Base-by-base conservation (phyloP, 306 rosid species). In the Acacia acuminata region DNA sequence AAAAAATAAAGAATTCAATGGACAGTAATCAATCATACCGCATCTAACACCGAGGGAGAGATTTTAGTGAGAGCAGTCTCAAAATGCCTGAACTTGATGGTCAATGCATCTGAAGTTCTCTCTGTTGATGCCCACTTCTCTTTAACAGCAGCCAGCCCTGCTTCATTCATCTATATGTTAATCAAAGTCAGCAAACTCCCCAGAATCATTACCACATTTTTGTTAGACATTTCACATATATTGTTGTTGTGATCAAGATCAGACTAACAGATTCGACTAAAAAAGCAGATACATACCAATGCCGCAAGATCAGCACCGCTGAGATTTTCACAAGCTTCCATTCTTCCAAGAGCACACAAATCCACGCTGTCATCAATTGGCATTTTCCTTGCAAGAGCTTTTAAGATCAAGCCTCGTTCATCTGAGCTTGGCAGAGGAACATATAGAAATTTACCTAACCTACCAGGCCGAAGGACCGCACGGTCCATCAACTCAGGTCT, bases 251-350 rank as follows among this genome's bases (percentile, higher is more conserved):
- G 5, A 22, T 20, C 8, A 58, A 58, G 4, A 58, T n/a, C 30
- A 22, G 30, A 58, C 6, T 58, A n/a, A 22, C 65, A 1, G 30
- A 58, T 58, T 58, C 17, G 30, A 60, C 8, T 4, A 24, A 71
- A 71, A 61, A 61, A 25, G 79, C n/a, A 81, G 25, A 77, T 25
- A 85, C 91, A 60, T 83, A 94, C 97, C 94, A 94, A 72, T 60
- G 88, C 88, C 47, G 92, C 64, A 77, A 94, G 94, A 87, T 94
- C 98, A 1, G 97, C 98, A 4, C 98, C 98, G 32, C 98, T 94
- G 5, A 92, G 82, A 78, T 89, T 89, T 81, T 92, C 92, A 70
- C 97, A 94, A 20, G 90, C 89, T 45, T 86, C 84, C 96, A 82
- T 85, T 66, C 60, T 86, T 47, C 87, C 97, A 27, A 94, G 82